Base-by-base conservation (phyloP, 441 rosid genomes). In the Corymbia citriodora region DNA sequence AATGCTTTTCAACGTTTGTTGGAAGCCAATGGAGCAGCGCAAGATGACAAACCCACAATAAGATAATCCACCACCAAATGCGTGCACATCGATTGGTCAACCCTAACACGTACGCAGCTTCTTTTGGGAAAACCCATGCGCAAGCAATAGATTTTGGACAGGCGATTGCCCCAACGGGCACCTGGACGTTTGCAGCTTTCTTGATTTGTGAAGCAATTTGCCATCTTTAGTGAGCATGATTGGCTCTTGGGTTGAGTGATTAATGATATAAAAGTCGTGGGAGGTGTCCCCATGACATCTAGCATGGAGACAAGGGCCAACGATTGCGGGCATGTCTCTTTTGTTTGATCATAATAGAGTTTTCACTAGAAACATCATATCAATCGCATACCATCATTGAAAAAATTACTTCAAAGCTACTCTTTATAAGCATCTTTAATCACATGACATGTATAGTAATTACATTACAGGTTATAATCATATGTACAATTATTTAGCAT, bases 101-200 rank as follows among this genome's bases (percentile, higher is more conserved):
- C 90, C n/a, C 83, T 68, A 87, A 91, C 92, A 92, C 93, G 91
- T 92, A 72, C 54, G 88, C 87, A 88, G 36, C 92, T 91, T 87
- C 82, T 87, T 87, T 87, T 63, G 91, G 93, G 93, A 79, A 93
- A 79, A 91, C 68, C 93, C 72, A 88, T 85, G 88, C 90, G 18
- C 72, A 89, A 92, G 91, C 93, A 88, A 93, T 91, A 31, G 53
- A 92, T 87, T 88, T 49, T 10, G 90, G 88, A 93, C 92, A 91
- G 82, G 90, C 85, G 89, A 89, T 89, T 93, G 10, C 92, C 87
- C 55, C 70, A 36, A 91, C 92, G 79, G 85, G 91, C 55, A 87
- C 85, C 65, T 12, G 50, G 53, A 90, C 81, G 90, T 63, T 79
- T 87, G 90, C 92, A 89, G 27, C 59, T 48, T 45, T 72, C 55